Evolutionary conservation across 1,139 yeast genomes (phyloP).

Genomic region (Blastobotrys illinoisensis): DNA sequence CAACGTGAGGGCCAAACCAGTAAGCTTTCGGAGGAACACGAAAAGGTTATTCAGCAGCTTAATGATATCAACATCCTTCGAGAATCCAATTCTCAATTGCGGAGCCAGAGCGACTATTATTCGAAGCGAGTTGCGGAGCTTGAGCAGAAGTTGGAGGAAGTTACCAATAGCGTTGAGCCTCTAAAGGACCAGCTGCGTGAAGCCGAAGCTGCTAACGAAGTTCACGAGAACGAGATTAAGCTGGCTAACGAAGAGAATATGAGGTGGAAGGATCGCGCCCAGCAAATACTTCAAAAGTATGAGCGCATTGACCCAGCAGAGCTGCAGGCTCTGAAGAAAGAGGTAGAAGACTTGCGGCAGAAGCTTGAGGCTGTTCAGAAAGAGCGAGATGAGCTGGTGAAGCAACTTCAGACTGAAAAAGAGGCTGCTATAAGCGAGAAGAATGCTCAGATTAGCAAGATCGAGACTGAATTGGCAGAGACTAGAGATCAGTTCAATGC

Average conservation of each 20-base stretch:
- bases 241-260: conserved; percentile 41
- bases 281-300: conserved; percentile 43
- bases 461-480: neutral
- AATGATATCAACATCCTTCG: conserved; percentile 65
- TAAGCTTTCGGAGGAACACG: conserved; percentile 43
- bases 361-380: conserved; percentile 4
- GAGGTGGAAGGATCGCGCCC: conserved; percentile 50
- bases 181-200: conserved; percentile 34
- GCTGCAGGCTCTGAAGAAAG: conserved; percentile 33
- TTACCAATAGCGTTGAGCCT: conserved; percentile 33
- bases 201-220: conserved; percentile 37
- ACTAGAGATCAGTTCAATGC: neutral
- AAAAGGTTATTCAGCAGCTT: conserved; percentile 53
- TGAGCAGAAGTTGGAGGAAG: conserved; percentile 33
- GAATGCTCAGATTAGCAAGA: neutral
- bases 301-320: conserved; percentile 47
- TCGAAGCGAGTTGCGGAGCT: conserved; percentile 31
- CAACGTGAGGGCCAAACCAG: conserved; percentile 41
- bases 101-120: conserved; percentile 45
- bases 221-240: conserved; percentile 39
- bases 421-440: neutral
- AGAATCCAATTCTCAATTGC: conserved; percentile 65
- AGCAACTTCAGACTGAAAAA: conserved; percentile 4
- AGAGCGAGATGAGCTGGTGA: conserved; percentile 10
- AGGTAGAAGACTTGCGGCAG: conserved; percentile 32